phyloP scores from a whole-genome alignment of 176 grass and related monocot genomes.

The Urochloa ruziziensis region DNA sequence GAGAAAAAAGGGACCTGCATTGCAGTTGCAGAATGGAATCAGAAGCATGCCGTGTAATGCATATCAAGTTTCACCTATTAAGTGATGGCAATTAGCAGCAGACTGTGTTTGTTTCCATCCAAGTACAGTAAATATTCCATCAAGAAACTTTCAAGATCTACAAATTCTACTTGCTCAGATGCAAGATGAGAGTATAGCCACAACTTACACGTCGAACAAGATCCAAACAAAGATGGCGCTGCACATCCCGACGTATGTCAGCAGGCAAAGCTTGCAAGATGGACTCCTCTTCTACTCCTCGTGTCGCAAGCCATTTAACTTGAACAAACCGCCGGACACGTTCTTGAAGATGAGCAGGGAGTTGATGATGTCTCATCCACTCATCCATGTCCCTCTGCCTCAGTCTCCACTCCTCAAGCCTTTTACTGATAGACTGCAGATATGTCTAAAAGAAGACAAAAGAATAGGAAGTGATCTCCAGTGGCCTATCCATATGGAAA shows the following conservation, averaged over 20 bases:
- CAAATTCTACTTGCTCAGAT: neutral
- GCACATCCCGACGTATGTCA: slow-evolving; percentile 88
- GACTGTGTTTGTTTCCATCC: neutral
- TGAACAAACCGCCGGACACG: slow-evolving; percentile 89
- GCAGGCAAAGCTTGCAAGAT: slow-evolving; percentile 81
- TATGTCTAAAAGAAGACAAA: slow-evolving; percentile 57
- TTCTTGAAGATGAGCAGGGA: slow-evolving; percentile 64
- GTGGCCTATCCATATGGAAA: neutral
- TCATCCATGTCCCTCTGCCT: slow-evolving; percentile 82
- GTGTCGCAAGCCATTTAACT: slow-evolving; percentile 90
- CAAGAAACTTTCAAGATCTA: neutral
- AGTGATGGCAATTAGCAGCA: neutral
- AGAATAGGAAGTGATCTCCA: neutral
- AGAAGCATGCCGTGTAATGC: neutral
- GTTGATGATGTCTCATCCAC: slow-evolving; percentile 91
- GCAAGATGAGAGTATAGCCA: neutral
- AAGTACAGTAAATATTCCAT: neutral
- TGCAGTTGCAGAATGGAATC: neutral
- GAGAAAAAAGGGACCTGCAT: slow-evolving; percentile 93
- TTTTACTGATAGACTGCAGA: slow-evolving; percentile 76
- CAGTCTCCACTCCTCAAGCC: slow-evolving; percentile 82
- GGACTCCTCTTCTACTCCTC: slow-evolving; percentile 87
- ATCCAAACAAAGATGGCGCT: slow-evolving; percentile 91
- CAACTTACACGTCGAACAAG: slow-evolving; percentile 88
- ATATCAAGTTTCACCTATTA: neutral